These are phyloP conservation scores for Aspergillus sp. DNA, from an alignment of 2,329 filamentous ascomycete genomes.

Conservation along the genomic window DNA sequence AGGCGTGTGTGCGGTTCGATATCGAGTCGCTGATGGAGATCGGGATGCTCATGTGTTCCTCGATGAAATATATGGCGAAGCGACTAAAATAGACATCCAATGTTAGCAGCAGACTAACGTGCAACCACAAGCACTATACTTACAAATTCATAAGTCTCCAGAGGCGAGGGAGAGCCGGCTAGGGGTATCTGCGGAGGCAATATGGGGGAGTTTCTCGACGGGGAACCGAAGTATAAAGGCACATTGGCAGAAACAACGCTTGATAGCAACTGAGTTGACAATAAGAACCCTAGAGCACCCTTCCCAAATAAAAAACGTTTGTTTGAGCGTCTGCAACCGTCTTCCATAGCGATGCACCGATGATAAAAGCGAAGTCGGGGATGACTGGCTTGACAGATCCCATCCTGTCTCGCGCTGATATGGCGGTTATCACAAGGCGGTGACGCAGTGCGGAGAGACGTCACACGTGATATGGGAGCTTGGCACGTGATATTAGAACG, in stretches of 20 bases:
- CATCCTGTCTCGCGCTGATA: not conserved
- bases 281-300: slow-evolving; percentile 12
- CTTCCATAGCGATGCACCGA: slow-evolving; percentile 17
- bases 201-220: slow-evolving; percentile 21
- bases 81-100: slow-evolving; percentile 16
- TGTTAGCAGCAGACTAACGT: not conserved
- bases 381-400: slow-evolving; percentile 1
- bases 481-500: slow-evolving; percentile 9
- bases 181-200: slow-evolving; percentile 29
- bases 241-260: slow-evolving; percentile 15
- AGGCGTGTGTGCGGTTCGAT: slow-evolving; percentile 56
- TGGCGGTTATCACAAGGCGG: slow-evolving; percentile 10
- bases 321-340: slow-evolving; percentile 8
- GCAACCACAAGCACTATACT: not conserved
- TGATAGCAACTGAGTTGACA: slow-evolving; percentile 18
- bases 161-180: slow-evolving; percentile 12
- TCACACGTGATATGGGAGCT: slow-evolving; percentile 13
- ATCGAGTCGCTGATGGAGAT: slow-evolving; percentile 70
- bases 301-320: slow-evolving; percentile 10
- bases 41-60: slow-evolving; percentile 70
- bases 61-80: slow-evolving; percentile 91
- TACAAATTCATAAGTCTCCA: slow-evolving; percentile 33
- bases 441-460: slow-evolving; percentile 20
- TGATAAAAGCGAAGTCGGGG: slow-evolving; percentile 9
- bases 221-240: slow-evolving; percentile 18